Base-by-base conservation (phyloP, 257 asterid species). In the Gentiana straminea region DNA sequence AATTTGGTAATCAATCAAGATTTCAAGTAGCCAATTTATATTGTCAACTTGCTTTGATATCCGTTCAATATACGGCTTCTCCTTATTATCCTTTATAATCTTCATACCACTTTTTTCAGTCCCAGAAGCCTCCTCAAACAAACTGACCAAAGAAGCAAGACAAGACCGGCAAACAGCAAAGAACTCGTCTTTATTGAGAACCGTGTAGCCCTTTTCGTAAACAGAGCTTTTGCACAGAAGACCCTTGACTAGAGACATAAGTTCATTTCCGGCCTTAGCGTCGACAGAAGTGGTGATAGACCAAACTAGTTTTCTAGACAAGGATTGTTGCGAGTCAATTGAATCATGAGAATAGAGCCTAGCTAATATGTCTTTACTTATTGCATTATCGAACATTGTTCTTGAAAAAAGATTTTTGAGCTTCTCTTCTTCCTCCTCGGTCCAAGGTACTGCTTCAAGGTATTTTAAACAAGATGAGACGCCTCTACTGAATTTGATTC, bases 381-480 rank as follows among this genome's bases (percentile, higher is more conserved):
- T 65, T 39, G 68, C 70, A 61, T 77, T 81, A 6, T 81, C 89
- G 44, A 84, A 63, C 58, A 73, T 71, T 13, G 57, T 57, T 66
- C 73, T 76, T 39, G 68, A 35, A 56, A 87, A 80, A 64, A 86
- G 64, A 46, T 66, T 69, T 68, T 90, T 81, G 57, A 90, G 78
- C 79, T 84, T 90, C 69, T 82, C 96, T 78, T 90, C 98, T 63
- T 90, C 98, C 71, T 86, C 95, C 70, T 90, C 98, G 0, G 86
- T 73, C 98, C 98, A 90, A 8, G 98, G 98, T 57, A 90, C 86
- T 37, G 95, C 96, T 70, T 84, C 96, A 39, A 90, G 83, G 73
- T 81, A 90, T 62, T 81, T 75, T 57, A 90, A 70, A 69, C 96
- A 86, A 2, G 94, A 74, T 44, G 79, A 71, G 67, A 82, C 75